These are phyloP conservation scores for Saturnispora hagleri DNA, from an alignment of 805 yeast genomes.

Conservation along the genomic window DNA sequence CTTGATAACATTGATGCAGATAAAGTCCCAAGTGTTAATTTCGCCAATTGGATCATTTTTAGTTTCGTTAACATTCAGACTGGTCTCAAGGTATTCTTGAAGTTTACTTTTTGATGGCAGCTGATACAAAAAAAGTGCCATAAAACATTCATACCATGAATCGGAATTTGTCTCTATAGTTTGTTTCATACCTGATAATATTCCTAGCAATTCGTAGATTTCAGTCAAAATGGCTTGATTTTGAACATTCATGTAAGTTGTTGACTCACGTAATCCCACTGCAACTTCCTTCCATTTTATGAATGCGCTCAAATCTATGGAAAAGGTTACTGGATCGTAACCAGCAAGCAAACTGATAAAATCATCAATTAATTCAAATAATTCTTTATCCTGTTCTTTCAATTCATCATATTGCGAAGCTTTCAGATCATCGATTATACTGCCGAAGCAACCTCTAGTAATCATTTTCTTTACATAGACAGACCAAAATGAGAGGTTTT, in stretches of 20 bases:
- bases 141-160: conserved; percentile 61
- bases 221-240: conserved; percentile 27
- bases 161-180: conserved; percentile 43
- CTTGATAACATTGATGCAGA: conserved; percentile 47
- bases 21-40: conserved; percentile 41
- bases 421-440: conserved; percentile 41
- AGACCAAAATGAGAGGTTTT: conserved; percentile 54
- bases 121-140: conserved; percentile 37
- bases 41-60: conserved; percentile 22
- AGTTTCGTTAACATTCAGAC: conserved; percentile 25
- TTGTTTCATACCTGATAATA: conserved; percentile 38
- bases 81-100: conserved; percentile 31
- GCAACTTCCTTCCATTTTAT: conserved; percentile 41
- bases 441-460: conserved; percentile 51
- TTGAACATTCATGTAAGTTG: conserved; percentile 19
- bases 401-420: conserved; percentile 36
- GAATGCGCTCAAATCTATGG: conserved; percentile 34
- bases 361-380: conserved; percentile 33
- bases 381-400: conserved; percentile 20
- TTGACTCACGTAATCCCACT: conserved; percentile 40
- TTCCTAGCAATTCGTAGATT: conserved; percentile 33
- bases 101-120: conserved; percentile 42
- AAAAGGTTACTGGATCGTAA: conserved; percentile 28
- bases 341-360: conserved; percentile 31
- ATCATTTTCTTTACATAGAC: conserved; percentile 45